A percentile compares a stretch with the other conserved stretches of the same genome.
phyloP scores from a whole-genome alignment of 148 eudicot species.

The Rhododendron henanense region DNA sequence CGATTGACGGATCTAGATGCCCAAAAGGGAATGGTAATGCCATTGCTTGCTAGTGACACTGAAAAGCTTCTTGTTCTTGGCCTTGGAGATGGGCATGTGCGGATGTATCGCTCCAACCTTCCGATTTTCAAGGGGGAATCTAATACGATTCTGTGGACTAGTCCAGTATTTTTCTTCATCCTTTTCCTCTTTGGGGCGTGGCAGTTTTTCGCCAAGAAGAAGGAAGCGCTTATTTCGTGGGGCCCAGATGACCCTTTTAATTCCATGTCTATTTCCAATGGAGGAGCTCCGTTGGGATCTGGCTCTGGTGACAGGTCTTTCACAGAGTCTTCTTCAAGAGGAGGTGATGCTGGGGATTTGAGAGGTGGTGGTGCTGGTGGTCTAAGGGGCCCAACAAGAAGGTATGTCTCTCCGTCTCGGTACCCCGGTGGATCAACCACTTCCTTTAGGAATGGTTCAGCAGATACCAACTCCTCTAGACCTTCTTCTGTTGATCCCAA shows the following conservation, averaged over 20 bases:
- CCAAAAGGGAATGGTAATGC: constrained; percentile 31
- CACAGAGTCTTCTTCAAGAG: constrained; percentile 57
- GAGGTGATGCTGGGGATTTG: constrained; percentile 52
- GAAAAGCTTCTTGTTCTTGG: constrained; percentile 77
- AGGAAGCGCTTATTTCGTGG: constrained; percentile 89
- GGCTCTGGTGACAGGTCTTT: constrained; percentile 49
- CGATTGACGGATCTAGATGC: constrained; percentile 23
- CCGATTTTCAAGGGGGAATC: constrained; percentile 62
- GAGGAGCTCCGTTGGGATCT: constrained; percentile 58
- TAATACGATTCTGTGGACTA: constrained; percentile 64
- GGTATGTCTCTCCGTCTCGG: constrained; percentile 82
- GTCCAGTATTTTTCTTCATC: constrained; percentile 74
- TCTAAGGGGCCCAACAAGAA: constrained; percentile 60
- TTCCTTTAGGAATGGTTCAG: constrained; percentile 46
- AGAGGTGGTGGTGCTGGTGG: constrained; percentile 41
- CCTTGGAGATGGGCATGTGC: constrained; percentile 78
- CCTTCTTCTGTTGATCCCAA: constrained; percentile 58
- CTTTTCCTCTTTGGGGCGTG: constrained; percentile 89
- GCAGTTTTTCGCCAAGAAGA: constrained; percentile 91
- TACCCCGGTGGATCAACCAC: constrained; percentile 49
- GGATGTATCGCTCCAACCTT: constrained; percentile 76
- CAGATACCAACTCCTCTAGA: constrained; percentile 58
- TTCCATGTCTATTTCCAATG: constrained; percentile 36
- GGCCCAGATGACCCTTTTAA: constrained; percentile 86
- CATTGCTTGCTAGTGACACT: constrained; percentile 67